Percentiles rank a stretch among this genome's conserved stretches.
phyloP scores from a whole-genome alignment of 176 grass and related monocot genomes.

The Olyra latifolia region DNA sequence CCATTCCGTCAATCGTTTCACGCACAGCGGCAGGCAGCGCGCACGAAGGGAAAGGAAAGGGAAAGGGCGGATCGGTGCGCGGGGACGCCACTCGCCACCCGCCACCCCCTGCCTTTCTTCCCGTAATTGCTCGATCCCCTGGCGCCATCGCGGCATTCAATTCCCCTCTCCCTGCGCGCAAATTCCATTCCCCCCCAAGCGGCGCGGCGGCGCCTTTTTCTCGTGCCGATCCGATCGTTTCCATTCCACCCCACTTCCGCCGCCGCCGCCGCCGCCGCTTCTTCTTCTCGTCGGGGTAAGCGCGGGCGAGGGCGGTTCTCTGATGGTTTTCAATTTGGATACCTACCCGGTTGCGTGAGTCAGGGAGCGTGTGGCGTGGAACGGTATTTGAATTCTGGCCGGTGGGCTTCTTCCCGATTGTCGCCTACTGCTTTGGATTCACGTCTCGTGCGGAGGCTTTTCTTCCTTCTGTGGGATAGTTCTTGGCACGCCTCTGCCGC shows the following conservation, averaged over 20 bases:
- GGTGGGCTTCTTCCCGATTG: background rate
- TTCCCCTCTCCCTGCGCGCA: background rate
- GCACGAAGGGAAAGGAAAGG: background rate
- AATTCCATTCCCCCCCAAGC: constrained; percentile 1
- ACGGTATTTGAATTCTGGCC: background rate
- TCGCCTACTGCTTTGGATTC: constrained; percentile 26
- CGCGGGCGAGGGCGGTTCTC: background rate
- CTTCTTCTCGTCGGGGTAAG: constrained; percentile 39
- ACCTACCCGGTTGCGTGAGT: constrained; percentile 9
- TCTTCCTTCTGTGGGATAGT: background rate
- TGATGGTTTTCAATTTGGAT: constrained; percentile 6
- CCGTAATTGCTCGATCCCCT: background rate
- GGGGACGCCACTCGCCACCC: background rate
- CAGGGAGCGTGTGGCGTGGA: constrained; percentile 1
- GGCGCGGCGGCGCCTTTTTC: constrained; percentile 1
- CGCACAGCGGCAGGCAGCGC: background rate
- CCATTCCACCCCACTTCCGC: background rate
- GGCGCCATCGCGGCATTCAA: constrained; percentile 32
- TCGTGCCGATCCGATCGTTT: background rate
- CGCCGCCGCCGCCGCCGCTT: background rate
- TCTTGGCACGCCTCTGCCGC: constrained; percentile 27
- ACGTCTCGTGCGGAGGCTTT: constrained; percentile 1
- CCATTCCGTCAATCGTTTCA: background rate
- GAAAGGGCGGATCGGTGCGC: background rate
- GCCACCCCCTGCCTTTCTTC: background rate